Percentiles rank a stretch among this genome's conserved stretches.
Evolutionary conservation across 2,329 filamentous ascomycete genomes (phyloP).

Genomic region (Ascochyta fabae): DNA sequence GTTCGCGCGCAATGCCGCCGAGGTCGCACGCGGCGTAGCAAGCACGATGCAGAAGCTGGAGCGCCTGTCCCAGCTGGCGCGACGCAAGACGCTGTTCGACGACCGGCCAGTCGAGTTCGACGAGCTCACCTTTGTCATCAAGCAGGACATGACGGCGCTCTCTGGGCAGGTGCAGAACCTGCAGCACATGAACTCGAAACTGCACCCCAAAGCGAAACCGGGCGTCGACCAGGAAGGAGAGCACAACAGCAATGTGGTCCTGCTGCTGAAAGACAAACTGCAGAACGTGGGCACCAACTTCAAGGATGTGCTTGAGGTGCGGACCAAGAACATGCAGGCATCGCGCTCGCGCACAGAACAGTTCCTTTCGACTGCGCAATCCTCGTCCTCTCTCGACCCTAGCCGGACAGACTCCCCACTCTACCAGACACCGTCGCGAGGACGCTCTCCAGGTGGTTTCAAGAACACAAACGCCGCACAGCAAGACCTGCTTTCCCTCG

Average conservation of each 20-base stretch:
- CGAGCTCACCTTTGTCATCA: slow-evolving; percentile 96
- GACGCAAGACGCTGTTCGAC: slow-evolving; percentile 95
- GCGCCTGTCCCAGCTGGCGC: slow-evolving; percentile 91
- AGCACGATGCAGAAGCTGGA: slow-evolving; percentile 95
- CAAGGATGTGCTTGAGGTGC: slow-evolving; percentile 94
- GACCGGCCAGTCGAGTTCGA: slow-evolving; percentile 96
- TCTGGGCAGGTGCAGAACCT: slow-evolving; percentile 88
- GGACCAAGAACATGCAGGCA: slow-evolving; percentile 97
- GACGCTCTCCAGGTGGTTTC: slow-evolving; percentile 60
- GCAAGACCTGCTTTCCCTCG: slow-evolving; percentile 79
- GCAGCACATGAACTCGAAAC: slow-evolving; percentile 77
- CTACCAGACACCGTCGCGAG: slow-evolving; percentile 77
- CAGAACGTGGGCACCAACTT: slow-evolving; percentile 94
- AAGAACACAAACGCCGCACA: slow-evolving; percentile 53
- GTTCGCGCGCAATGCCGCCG: slow-evolving; percentile 88
- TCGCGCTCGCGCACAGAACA: slow-evolving; percentile 92
- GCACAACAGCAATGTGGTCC: slow-evolving; percentile 97
- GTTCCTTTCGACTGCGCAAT: slow-evolving; percentile 85
- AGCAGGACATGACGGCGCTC: slow-evolving; percentile 85
- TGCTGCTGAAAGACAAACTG: slow-evolving; percentile 87
- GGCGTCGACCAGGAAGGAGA: slow-evolving; percentile 79
- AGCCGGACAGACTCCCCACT: slow-evolving; percentile 82
- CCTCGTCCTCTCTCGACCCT: slow-evolving; percentile 65
- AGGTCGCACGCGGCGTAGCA: slow-evolving; percentile 90
- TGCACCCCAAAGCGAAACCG: slow-evolving; percentile 68